Evolutionary conservation across 495 filamentous ascomycete genomes (phyloP).

Genomic region (Penicillium robsamsonii): DNA sequence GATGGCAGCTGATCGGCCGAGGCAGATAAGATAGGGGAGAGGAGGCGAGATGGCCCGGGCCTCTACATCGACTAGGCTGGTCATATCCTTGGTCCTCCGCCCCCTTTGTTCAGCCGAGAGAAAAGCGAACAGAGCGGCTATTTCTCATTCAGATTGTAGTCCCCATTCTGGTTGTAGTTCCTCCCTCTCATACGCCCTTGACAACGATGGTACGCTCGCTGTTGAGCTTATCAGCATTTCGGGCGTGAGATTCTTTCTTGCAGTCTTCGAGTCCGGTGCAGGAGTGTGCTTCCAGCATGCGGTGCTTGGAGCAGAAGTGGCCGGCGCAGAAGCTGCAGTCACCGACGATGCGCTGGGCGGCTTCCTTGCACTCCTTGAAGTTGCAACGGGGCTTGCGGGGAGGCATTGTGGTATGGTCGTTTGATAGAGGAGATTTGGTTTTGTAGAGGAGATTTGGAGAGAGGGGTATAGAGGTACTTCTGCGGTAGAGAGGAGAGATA

Average conservation of each 20-base stretch:
- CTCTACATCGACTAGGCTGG: neutral
- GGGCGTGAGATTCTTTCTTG: slow-evolving; percentile 91
- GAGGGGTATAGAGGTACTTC: slow-evolving; percentile 1
- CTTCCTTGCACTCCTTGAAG: slow-evolving; percentile 81
- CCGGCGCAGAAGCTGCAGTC: slow-evolving; percentile 94
- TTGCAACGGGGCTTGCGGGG: slow-evolving; percentile 83
- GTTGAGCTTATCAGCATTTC: slow-evolving; percentile 88
- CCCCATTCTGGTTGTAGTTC: neutral
- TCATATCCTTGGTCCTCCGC: neutral
- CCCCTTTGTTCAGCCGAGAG: slow-evolving; percentile 1
- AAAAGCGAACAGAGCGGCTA: neutral
- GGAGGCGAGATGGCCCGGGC: neutral
- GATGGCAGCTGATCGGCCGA: neutral
- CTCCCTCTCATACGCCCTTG: slow-evolving; percentile 53
- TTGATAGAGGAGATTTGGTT: slow-evolving; percentile 1
- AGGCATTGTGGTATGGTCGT: slow-evolving; percentile 45
- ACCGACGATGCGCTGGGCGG: slow-evolving; percentile 86
- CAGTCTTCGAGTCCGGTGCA: slow-evolving; percentile 94
- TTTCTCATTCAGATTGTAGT: neutral
- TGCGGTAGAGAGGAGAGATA: slow-evolving; percentile 1
- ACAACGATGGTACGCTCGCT: slow-evolving; percentile 76
- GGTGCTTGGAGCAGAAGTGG: slow-evolving; percentile 90
- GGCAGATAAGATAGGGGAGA: neutral
- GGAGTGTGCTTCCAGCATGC: slow-evolving; percentile 88
- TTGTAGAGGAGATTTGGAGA: slow-evolving; percentile 1